Evolutionary conservation across 2,329 filamentous ascomycete genomes (phyloP), one percentile per base, ranked within the genome.

Genomic region (Cladosporium sp.): DNA sequence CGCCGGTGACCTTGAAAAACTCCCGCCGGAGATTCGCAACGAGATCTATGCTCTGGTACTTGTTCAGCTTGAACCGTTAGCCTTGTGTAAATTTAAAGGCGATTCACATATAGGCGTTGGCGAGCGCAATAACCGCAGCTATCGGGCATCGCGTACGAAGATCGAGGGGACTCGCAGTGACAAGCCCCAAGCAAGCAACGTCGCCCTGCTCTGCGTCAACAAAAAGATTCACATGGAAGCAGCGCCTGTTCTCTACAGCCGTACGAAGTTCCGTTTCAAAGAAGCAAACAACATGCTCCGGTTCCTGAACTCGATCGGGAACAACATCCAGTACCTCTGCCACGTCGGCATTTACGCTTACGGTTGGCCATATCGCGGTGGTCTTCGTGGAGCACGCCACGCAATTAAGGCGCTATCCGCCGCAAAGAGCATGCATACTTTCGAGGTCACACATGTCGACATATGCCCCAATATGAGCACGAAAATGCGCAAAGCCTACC

Each of bases 1-100:
- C 14, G 10, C 12, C 3, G 44, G 58, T 5, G 23, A 50, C 28
- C 44, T 61, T 18, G 58, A 37, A n/a, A 61, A 61, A 12, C 58
- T 61, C 14, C 58, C 58, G 11, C 58, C 31, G 11, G 58, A 61
- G 40, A 33, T 61, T 5, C 58, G 58, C n/a, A 12, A 26, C 18
- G 14, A 49, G 58, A 50, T 61, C 44, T 61, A 50, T 28, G 40
- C 28, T 14, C 16, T 33, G 11, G n/a, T 16, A 0, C 44, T 61
- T 16, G 26, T 33, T 10, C 5, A 52, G 49, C 1, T 18, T 44
- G 37, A n/a, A n/a, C 18, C 37, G 1, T 44, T 44, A 3, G 18
- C 37, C 18, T 44, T n/a, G 37, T 44, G 37, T 18, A 44, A 44
- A 6, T 44, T n/a, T 7, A 4, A 7, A 28, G 12, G 11, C 23